Base-by-base conservation (phyloP, 2,329 filamentous ascomycete species). In the Aspergillus tamarii region DNA sequence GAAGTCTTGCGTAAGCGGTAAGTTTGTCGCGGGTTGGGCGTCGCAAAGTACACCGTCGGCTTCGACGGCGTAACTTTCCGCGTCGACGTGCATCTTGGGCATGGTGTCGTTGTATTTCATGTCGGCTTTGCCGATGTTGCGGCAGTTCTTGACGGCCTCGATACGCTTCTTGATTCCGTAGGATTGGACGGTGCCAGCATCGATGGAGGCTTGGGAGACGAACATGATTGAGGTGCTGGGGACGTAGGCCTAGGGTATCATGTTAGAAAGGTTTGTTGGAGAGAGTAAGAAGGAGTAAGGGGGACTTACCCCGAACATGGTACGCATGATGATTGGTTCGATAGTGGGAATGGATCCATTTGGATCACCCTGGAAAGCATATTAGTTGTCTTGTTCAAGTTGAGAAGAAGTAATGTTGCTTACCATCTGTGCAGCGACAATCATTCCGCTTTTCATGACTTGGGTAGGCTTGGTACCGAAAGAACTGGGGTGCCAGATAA, bases 41-140 rank as follows among this genome's bases (percentile, higher is more conserved):
- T 82, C 85, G 74, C 91, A 94, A 41, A 89, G 81, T 77, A 86
- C 79, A 0, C 92, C 93, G 78, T 97, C 93, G 1, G 94, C 94
- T 81, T 94, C 89, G 30, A 97, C 94, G 19, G 84, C 81, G 81
- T 97, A 98, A 73, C 87, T 89, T 84, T 98, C 94, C 6, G 94
- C 91, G 77, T 98, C 94, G 64, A 98, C 94, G 72, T 84, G 88
- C 92, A 98, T 97, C 80, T 85, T 88, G 16, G 94, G 94, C 87
- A 88, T 93, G 60, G 80, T 80, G 73, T 93, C 88, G 77, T 97
- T 97, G 78, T 88, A 94, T 74, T 92, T 93, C 93, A 97, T 97
- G 78, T 97, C 91, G 71, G 80, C 84, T 84, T 97, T 97, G 50
- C 89, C 84, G 52, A 97, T 85, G 36, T 78, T 85, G 64, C 94